Evolutionary conservation across 164 flowering plant species (phyloP).

Genomic region (Aristolochia contorta): DNA sequence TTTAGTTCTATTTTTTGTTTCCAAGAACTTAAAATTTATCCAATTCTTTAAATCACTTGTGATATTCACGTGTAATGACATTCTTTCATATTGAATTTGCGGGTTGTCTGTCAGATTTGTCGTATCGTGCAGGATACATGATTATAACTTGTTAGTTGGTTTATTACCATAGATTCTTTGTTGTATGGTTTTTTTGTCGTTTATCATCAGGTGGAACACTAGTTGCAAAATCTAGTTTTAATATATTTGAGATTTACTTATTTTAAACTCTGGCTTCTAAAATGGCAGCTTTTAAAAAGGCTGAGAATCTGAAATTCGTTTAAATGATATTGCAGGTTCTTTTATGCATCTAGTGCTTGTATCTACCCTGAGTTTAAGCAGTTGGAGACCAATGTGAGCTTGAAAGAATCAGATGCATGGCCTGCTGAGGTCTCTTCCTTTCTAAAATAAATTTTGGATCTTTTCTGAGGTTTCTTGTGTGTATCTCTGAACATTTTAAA

Average conservation of each 20-base stretch:
- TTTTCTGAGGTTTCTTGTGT: not conserved
- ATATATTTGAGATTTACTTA: not conserved
- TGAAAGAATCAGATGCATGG: constrained; percentile 99
- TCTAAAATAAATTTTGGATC: not conserved
- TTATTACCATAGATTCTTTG: too few species aligned
- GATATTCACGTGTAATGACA: too few species aligned
- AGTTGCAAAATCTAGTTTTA: not conserved
- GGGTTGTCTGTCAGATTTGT: too few species aligned
- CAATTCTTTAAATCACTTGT: too few species aligned
- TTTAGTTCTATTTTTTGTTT: too few species aligned
- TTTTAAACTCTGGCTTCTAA: not conserved
- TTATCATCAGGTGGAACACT: too few species aligned
- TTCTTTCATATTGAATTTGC: too few species aligned
- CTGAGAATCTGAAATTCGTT: constrained; percentile 3
- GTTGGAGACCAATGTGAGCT: constrained; percentile 96
- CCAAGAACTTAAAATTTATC: too few species aligned
- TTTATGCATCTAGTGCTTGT: constrained; percentile 98
- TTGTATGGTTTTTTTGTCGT: too few species aligned
- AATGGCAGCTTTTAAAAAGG: not conserved
- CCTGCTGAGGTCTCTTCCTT: constrained; percentile 81
- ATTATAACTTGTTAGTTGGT: too few species aligned
- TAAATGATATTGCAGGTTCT: constrained; percentile 44
- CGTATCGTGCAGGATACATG: too few species aligned
- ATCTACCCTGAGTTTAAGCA: constrained; percentile 98
- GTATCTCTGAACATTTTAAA: not conserved